Base-by-base conservation (phyloP, 352 stramenopile genomes). In the Paralagenidium karlingii region DNA sequence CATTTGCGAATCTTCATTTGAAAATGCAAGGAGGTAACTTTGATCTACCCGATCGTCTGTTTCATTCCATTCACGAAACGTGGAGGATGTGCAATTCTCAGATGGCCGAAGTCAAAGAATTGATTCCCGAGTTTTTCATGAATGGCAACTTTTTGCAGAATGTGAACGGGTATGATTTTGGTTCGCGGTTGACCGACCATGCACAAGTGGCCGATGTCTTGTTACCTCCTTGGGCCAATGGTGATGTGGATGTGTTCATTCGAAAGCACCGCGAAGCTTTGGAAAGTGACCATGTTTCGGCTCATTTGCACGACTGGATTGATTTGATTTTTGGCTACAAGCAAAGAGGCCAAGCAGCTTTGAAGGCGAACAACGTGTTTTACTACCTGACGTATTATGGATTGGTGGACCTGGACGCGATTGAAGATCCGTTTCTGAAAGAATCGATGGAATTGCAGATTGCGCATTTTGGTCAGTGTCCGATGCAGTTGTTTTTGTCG, bases 241-340 rank as follows among this genome's bases (percentile, higher is more conserved):
- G 74, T 21, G 96, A 87, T 12, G 63, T 94, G 2, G 82, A 97
- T 46, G 69, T 96, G 24, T 99, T 99, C 57, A 73, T 99, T 16
- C 73, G 83, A 6, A 69, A 98, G 19, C 94, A 96, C 55, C 94
- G 93, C 8, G 75, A 87, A 20, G 94, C 97, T 16, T 74, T 99
- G 8, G 97, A 99, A 53, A 98, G 91, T 56, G 94, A 99, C 16
- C 82, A 97, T 51, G 96, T 99, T 0, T 99, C 94, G 24, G 68
- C 71, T 24, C 77, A 98, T 61, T 62, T 99, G 16, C 94, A 99
- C 58, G 63, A 85, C 46, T 99, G 97, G 97, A 82, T 99, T 20
- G 96, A 99, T 63, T 76, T 99, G 8, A 95, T 99, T 16, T 99
- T 99, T 63, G 96, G 96, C 8, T 98, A 78, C 63, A 98, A 99